phyloP scores from a whole-genome alignment of 257 asterid species.

The Solanum gracilifrons region DNA sequence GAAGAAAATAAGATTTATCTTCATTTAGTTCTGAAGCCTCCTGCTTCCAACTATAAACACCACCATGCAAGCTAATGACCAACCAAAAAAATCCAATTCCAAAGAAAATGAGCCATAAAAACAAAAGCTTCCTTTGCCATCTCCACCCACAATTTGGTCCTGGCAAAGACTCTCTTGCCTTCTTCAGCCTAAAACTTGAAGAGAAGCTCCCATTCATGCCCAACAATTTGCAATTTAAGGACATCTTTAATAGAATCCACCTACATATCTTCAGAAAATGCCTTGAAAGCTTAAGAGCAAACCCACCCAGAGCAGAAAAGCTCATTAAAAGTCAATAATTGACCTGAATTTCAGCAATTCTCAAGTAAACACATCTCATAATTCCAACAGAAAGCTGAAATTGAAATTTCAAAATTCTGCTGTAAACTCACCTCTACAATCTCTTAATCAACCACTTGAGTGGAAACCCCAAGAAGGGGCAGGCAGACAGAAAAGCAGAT shows the following conservation, averaged over 20 bases:
- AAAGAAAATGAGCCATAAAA: conserved; percentile 24
- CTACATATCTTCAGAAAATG: conserved; percentile 24
- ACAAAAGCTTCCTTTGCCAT: conserved; percentile 22
- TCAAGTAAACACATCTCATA: not conserved
- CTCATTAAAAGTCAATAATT: conserved; percentile 15
- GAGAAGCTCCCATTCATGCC: conserved; percentile 22
- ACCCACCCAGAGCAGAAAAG: conserved; percentile 15
- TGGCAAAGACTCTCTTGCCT: conserved; percentile 14
- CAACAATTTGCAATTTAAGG: conserved; percentile 25
- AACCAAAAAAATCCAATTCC: conserved; percentile 21
- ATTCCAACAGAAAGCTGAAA: not conserved
- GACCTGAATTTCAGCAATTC: not conserved
- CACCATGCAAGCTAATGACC: conserved; percentile 8
- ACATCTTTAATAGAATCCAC: conserved; percentile 38
- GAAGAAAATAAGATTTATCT: conserved; percentile 17
- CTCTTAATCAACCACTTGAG: not conserved
- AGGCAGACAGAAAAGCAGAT: conserved; percentile 18
- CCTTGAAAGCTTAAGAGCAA: conserved; percentile 16
- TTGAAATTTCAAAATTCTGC: not conserved
- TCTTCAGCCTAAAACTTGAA: conserved; percentile 24
- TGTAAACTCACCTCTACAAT: conserved; percentile 3
- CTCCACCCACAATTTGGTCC: conserved; percentile 26
- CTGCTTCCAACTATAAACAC: conserved; percentile 14
- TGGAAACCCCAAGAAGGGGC: conserved; percentile 8
- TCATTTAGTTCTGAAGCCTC: conserved; percentile 13